Base-by-base conservation (phyloP, 768 basidiomycete genomes). In the Cubamyces lactineus region DNA sequence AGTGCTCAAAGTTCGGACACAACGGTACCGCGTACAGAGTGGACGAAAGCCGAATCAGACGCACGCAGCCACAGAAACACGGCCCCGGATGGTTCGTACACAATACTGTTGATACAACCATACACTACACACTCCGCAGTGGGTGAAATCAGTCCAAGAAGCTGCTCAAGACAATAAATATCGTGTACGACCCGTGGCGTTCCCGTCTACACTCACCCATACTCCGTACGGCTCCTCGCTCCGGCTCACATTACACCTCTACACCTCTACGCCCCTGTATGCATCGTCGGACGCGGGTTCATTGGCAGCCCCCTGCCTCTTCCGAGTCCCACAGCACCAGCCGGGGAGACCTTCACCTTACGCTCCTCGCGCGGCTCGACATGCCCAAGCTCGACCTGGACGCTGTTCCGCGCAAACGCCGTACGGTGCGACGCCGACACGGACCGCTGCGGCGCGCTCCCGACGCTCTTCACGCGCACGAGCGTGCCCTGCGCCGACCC, bases 391-490 rank as follows among this genome's bases (percentile, higher is more conserved):
- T 66, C 64, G 39, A 61, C 67, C 52, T 58, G 62, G 28, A 66
- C 39, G 53, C 67, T 68, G 26, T 65, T 64, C 16, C 67, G 67
- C 50, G 61, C 23, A n/a, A 53, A 59, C 46, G 56, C 59, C 17
- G 56, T 57, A 24, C 55, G 59, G 34, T 19, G 58, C 11, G 67
- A 61, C 8, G 57, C 54, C 46, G 67, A 63, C 45, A 66, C 65
- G 23, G 55, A 55, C 28, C 65, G 56, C 48, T 49, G 47, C 51
- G 65, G 63, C 19, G 61, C 64, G 23, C 47, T 59, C 16, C 67
- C 67, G 19, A 68, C 50, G 56, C 67, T 68, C 58, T 64, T 66
- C 49, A 67, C 57, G 23, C 59, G 51, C 48, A 62, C 38, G 48
- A 55, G 56, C 57, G 45, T 38, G 47, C 54, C 53, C 34, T 41